Conservation (phyloP, 2,329 filamentous ascomycete genomes). For the Ceratocystis variospora region DNA sequence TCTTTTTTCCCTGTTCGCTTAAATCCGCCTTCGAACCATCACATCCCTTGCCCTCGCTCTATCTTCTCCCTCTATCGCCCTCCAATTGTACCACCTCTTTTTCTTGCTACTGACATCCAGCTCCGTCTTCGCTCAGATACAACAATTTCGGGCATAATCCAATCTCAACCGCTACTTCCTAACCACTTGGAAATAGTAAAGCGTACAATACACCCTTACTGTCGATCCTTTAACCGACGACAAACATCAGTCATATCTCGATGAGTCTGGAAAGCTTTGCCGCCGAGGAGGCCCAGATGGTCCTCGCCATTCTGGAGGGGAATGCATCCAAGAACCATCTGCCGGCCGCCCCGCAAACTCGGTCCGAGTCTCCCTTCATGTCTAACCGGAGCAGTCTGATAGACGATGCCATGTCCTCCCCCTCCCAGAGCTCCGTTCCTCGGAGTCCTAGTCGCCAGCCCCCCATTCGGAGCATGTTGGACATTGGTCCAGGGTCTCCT, state of each 20-base stretch:
- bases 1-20: not conserved
- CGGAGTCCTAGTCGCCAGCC: slow-evolving; percentile 28
- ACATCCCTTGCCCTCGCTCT: not conserved
- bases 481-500: slow-evolving; percentile 34
- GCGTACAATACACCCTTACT: not conserved
- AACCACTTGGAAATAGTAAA: too few species aligned
- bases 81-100: too few species aligned
- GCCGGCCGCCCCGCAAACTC: slow-evolving; percentile 31
- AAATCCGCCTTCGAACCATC: not conserved
- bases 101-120: too few species aligned
- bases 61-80: not conserved
- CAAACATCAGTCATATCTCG: slow-evolving; percentile 26
- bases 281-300: slow-evolving; percentile 63
- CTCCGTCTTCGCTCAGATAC: too few species aligned
- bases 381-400: slow-evolving; percentile 54
- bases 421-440: slow-evolving; percentile 16
- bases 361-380: slow-evolving; percentile 43
- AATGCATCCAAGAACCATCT: slow-evolving; percentile 21
- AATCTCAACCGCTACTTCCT: too few species aligned
- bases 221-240: not conserved
- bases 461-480: slow-evolving; percentile 52
- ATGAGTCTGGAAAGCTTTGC: slow-evolving; percentile 68
- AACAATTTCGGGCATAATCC: too few species aligned
- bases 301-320: slow-evolving; percentile 51
- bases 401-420: slow-evolving; percentile 27